Conservation (phyloP, 2,329 filamentous ascomycete genomes). For the Colletotrichum godetiae region DNA sequence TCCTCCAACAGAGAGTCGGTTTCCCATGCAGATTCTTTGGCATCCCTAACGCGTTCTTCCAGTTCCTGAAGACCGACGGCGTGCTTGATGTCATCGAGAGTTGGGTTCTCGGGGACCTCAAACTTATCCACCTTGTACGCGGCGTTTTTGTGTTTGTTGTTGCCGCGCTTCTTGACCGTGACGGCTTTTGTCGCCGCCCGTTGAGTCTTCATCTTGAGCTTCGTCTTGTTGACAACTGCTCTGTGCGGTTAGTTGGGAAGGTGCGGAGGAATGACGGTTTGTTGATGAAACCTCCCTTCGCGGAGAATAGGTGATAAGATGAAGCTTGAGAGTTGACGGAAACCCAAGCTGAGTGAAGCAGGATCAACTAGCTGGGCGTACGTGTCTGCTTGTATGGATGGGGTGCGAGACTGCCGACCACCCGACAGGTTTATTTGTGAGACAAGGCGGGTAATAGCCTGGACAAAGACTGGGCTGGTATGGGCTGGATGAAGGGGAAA, state of each 20-base stretch:
- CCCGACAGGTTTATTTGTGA: constrained; percentile 33
- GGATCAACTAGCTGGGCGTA: constrained; percentile 6
- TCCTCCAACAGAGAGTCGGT: constrained; percentile 74
- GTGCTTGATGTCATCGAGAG: constrained; percentile 48
- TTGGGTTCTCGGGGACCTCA: constrained; percentile 47
- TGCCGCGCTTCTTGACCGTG: constrained; percentile 43
- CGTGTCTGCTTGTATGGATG: constrained; percentile 29
- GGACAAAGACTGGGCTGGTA: constrained; percentile 30
- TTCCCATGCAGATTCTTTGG: constrained; percentile 67
- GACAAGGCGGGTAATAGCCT: constrained; percentile 30
- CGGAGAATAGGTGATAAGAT: constrained; percentile 6
- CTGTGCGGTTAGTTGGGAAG: not conserved
- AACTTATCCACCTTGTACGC: constrained; percentile 47
- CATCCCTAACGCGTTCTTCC: constrained; percentile 63
- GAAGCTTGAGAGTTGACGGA: not conserved
- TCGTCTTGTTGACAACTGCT: constrained; percentile 20
- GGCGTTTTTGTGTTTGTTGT: constrained; percentile 41
- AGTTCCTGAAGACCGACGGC: constrained; percentile 53
- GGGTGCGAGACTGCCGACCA: constrained; percentile 27
- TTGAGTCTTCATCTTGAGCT: constrained; percentile 47
- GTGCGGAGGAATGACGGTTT: not conserved
- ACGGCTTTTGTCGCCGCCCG: constrained; percentile 45
- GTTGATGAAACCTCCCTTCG: not conserved
- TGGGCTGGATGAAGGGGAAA: constrained; percentile 31
- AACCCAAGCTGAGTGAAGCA: constrained; percentile 16